Evolutionary conservation across 2,329 filamentous ascomycete genomes (phyloP), one percentile per base, ranked within the genome.

Genomic region (Colletotrichum tropicicola): DNA sequence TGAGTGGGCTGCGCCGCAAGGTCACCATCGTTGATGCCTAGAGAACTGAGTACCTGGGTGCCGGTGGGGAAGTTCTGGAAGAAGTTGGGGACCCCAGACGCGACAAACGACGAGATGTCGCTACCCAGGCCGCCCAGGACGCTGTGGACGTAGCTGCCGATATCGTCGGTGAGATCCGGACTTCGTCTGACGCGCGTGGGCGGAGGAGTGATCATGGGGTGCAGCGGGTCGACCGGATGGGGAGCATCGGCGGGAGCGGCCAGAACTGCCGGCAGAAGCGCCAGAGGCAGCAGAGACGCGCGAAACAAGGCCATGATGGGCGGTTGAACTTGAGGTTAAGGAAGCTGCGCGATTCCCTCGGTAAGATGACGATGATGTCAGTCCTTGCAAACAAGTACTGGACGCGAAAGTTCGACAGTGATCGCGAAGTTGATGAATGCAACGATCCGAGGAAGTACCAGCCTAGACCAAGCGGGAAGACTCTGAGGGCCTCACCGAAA

Each of bases 41-140:
- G 80, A 35, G 85, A 87, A 68, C 85, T 89, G 72, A 86, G 76
- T 2, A 92, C 91, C 6, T 80, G 78, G 41, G 79, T 79, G 35
- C 88, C 89, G 3, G 85, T 89, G 1, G 91, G 90, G 37, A 93
- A 85, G 69, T 85, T 83, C 59, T 89, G 85, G 74, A 91, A 91
- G 79, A 85, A 92, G 60, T 91, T 84, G 2, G 90, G 87, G 1
- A 93, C 82, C 21, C 89, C 89, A 3, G 86, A 88, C 2, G 85
- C 84, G 39, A 91, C 82, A 65, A 87, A 90, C 12, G 83, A 85
- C 12, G 88, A 87, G 35, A 89, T 79, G 23, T 81, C 81, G 45
- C 83, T 85, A 39, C 85, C 87, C 2, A 91, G 72, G 8, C 76
- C 77, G 48, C 78, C 81, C 43, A 87, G 77, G 6, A 86, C 73